Base-by-base conservation (phyloP, 2,329 filamentous ascomycete species). In the Xylariaceae sp. region DNA sequence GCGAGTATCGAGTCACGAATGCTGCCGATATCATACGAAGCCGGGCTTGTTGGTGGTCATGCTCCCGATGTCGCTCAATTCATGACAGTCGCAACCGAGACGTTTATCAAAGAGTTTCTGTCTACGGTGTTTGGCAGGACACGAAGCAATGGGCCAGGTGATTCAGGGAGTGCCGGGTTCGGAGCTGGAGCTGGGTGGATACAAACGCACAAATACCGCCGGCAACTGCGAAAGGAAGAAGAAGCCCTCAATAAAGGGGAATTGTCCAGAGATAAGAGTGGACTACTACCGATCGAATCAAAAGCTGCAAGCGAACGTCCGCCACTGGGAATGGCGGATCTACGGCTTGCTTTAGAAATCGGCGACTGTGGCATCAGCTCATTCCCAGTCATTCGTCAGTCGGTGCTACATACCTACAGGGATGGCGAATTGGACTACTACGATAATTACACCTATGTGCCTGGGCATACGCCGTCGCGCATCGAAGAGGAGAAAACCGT, bases 221-320 rank as follows among this genome's bases (percentile, higher is more conserved):
- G 84, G 56, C 90, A 91, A 70, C 80, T 96, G 9, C 85, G 86
- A 52, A 79, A 81, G 43, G 93, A 97, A 72, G 92, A 96, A 70
- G 83, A 88, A 39, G 83, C 86, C 0, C 87, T 85, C 23, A 82
- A 86, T 36, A 81, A 86, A n/a, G 92, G 92, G 4, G 90, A 93
- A 65, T 73, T 96, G 1, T 79, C 83, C 16, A 83, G 91, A 64
- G 90, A 92, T 56, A 88, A 89, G 58, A 88, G 84, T 44, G 92
- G 92, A 1, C 75, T 96, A 24, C 76, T 97, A 5, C 94, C 93
- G 0, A 78, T 92, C 31, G 92, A 97, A 73, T 85, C 90, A 3
- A 92, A 90, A 70, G 88, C 89, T 50, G 87, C 89, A 14, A 85
- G 85, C 53, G 86, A 89, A 65, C 82, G 92, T 34, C 84, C 87